Evolutionary conservation across 805 yeast genomes (phyloP), one percentile per base, ranked within the genome.

Genomic region (Grigorovia transvaalensis): DNA sequence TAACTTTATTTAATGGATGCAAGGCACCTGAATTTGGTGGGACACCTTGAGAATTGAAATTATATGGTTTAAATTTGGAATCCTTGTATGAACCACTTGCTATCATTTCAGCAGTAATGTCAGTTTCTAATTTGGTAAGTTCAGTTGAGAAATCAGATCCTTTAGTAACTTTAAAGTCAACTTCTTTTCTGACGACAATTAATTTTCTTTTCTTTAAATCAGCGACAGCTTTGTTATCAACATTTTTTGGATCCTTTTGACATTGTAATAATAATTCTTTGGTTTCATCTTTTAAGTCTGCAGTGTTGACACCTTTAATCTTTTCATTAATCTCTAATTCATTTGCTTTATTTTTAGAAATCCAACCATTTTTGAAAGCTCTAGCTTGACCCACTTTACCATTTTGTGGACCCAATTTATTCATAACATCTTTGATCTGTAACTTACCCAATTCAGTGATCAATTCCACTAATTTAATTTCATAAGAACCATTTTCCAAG

Each of bases 301-400:
- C 59, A 6, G 53, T n/a, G 46, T 54, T 51, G 44, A 71, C 73
- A 44, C 71, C 73, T 48, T 74, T 70, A 35, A 83, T 74, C 56
- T 81, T 71, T 1, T 67, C 72, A 49, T 65, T 79, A 30, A 86
- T 67, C 49, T 87, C 79, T 59, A 91, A 77, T 55, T 65, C 70
- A 62, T 77, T 81, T 60, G 86, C 95, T 53, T 91, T 95, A 53
- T 84, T 86, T 68, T 95, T 93, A 57, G 79, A 73, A 62, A 93
- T 83, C 99, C 99, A 93, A 44, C 95, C 95, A 69, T 90, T 90
- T 71, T 89, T 91, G 79, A 93, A 95, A 17, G 98, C 99, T 63
- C 90, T 83, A 60, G 95, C 96, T 73, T 93, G 99, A 56, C 99
- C 99, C 57, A 91, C 77, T 60, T 84, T 83, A 56, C 97, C 98